These are phyloP conservation scores for Ilyonectria destructans DNA, from an alignment of 2,329 filamentous ascomycete species.

Conservation along the genomic window DNA sequence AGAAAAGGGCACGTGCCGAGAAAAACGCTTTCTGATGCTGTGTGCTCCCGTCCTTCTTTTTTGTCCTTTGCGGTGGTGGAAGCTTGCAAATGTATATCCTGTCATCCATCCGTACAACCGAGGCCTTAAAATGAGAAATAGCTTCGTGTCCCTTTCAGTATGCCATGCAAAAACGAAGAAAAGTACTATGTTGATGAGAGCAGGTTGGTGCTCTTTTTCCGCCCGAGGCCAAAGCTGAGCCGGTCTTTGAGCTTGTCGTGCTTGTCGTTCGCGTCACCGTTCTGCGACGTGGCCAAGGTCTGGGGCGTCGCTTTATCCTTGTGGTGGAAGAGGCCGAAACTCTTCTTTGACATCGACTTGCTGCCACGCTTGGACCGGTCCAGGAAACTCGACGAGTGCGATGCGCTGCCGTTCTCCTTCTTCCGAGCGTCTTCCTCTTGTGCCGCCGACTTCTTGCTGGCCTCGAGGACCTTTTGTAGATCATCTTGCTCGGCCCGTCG, in stretches of 20 bases:
- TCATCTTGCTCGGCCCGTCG: slow-evolving; percentile 74
- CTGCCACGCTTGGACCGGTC: slow-evolving; percentile 80
- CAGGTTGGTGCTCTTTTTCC: slow-evolving; percentile 78
- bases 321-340: slow-evolving; percentile 75
- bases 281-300: slow-evolving; percentile 40
- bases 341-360: slow-evolving; percentile 85
- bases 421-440: slow-evolving; percentile 65
- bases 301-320: slow-evolving; percentile 63
- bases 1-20: slow-evolving; percentile 26
- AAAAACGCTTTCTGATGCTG: slow-evolving; percentile 35
- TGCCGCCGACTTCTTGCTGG: slow-evolving; percentile 75
- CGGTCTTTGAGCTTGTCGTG: slow-evolving; percentile 73
- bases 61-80: slow-evolving; percentile 35
- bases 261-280: slow-evolving; percentile 55
- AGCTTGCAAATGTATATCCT: slow-evolving; percentile 45
- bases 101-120: slow-evolving; percentile 41
- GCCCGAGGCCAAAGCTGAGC: slow-evolving; percentile 77
- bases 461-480: slow-evolving; percentile 75
- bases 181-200: slow-evolving; percentile 48
- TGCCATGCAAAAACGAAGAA: slow-evolving; percentile 22
- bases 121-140: slow-evolving; percentile 33
- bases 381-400: slow-evolving; percentile 66
- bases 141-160: slow-evolving; percentile 30
- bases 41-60: slow-evolving; percentile 36
- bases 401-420: slow-evolving; percentile 58